Evolutionary conservation across 371 early-diverging fungal species (phyloP), one percentile per base, ranked within the genome.

Genomic region (Circinella umbellata): DNA sequence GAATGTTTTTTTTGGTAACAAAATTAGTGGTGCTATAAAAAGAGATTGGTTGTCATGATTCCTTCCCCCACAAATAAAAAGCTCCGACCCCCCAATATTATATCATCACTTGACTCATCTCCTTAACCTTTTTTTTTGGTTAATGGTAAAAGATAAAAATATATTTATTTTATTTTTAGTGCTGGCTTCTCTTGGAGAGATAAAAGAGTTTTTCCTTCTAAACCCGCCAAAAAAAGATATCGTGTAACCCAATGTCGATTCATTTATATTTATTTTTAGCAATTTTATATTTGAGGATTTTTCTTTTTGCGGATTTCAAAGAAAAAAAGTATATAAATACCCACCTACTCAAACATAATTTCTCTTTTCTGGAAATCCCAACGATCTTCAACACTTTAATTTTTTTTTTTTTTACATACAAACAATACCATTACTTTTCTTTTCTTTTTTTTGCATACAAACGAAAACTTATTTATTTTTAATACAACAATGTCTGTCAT

Each of bases 211-310:
- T 62, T 42, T 42, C 9, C 42, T 42, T 62, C 8, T 15, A n/a
- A 34, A 18, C 37, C 62, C 62, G 62, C 62, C 62, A 62, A 62
- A 62, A 62, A 62, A 62, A 62, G 62, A 60, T 13, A 34, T 11
- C 17, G 62, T 62, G 62, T 39, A 62, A 62, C 62, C 10, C 11
- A 9, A 9, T 42, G 47, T 46, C 47, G 62, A 62, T 62, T 42
- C 51, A 1, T 13, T 27, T 57, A 10, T 18, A 34, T 57, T 57
- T 57, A 57, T 57, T 57, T 57, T 57, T 57, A 57, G 57, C n/a
- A 57, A 57, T 34, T 17, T n/a, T n/a, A 15, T 5, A 15, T n/a
- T 47, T 47, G 47, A 11, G 42, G 42, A 42, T 42, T 42, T 42
- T 42, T 1, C 27, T 27, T 27, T 27, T 27, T 27, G 27, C 27